These are phyloP conservation scores for Tolypocladium paradoxum DNA, from an alignment of 2,329 filamentous ascomycete genomes.

Conservation along the genomic window DNA sequence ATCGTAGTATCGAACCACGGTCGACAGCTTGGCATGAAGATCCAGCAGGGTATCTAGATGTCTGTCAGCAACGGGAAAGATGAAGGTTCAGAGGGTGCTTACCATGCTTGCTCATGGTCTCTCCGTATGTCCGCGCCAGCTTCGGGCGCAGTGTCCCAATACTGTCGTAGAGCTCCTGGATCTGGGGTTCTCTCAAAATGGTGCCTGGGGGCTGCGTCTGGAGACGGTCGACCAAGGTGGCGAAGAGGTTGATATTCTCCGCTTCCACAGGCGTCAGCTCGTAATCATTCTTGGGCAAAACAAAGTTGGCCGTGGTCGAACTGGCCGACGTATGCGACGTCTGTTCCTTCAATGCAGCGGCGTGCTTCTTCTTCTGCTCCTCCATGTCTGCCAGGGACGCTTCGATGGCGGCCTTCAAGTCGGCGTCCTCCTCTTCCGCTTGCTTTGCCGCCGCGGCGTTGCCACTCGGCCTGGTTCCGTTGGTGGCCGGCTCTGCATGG, in stretches of 20 bases:
- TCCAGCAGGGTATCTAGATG: constrained; percentile 75
- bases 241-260: constrained; percentile 94
- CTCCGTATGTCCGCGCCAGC: constrained; percentile 86
- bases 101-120: constrained; percentile 99
- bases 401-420: constrained; percentile 88
- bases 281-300: constrained; percentile 78
- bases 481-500: constrained; percentile 52
- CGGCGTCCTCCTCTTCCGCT: constrained; percentile 80
- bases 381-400: constrained; percentile 96
- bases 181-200: constrained; percentile 92
- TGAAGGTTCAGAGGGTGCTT: constrained; percentile 19
- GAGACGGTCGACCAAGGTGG: constrained; percentile 84
- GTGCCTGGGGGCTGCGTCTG: constrained; percentile 94
- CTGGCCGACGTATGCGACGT: constrained; percentile 33
- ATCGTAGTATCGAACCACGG: constrained; percentile 94
- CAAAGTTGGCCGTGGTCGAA: constrained; percentile 34
- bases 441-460: constrained; percentile 26
- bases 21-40: constrained; percentile 87
- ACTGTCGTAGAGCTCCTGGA: constrained; percentile 95
- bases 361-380: constrained; percentile 88
- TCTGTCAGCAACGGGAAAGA: constrained; percentile 6
- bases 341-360: constrained; percentile 73
- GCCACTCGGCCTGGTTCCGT: constrained; percentile 26
- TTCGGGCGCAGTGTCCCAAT: constrained; percentile 92
- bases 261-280: constrained; percentile 89